Conservation (phyloP, 768 basidiomycete genomes). For the Tricholoma sp. region DNA sequence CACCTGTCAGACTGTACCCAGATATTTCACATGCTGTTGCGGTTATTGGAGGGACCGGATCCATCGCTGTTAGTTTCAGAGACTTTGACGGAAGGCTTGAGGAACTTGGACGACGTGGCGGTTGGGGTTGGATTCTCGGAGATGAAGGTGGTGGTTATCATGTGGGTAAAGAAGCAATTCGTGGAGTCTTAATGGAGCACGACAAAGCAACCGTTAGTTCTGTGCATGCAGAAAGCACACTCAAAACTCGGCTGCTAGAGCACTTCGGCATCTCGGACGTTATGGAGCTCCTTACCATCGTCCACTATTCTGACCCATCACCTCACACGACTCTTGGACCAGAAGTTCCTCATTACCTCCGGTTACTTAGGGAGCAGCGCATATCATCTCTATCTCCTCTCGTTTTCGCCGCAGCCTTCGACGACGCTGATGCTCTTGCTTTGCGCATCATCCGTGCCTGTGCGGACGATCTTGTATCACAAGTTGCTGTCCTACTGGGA, state of each 20-base stretch:
- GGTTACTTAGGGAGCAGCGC: constrained; percentile 59
- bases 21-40: constrained; percentile 63
- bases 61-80: constrained; percentile 65
- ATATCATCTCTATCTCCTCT: constrained; percentile 69
- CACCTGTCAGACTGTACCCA: constrained; percentile 60
- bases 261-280: constrained; percentile 52
- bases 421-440: constrained; percentile 62
- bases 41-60: constrained; percentile 80
- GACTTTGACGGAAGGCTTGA: constrained; percentile 37
- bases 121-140: constrained; percentile 83
- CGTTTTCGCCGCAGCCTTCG: constrained; percentile 76
- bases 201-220: constrained; percentile 43
- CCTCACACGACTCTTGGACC: constrained; percentile 15
- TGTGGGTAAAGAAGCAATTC: constrained; percentile 71
- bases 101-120: constrained; percentile 68
- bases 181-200: constrained; percentile 55
- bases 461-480: constrained; percentile 50
- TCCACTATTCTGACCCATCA: constrained; percentile 59
- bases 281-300: constrained; percentile 58
- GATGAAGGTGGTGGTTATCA: constrained; percentile 83
- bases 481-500: constrained; percentile 52
- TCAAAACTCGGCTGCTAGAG: constrained; percentile 45
- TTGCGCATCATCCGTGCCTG: constrained; percentile 48
- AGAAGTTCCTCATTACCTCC: constrained; percentile 22
- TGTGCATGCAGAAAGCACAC: constrained; percentile 26